Percentiles rank a stretch among this genome's conserved stretches.
Evolutionary conservation across 768 basidiomycete genomes (phyloP).

Genomic region (Leucosporidium yakuticum): DNA sequence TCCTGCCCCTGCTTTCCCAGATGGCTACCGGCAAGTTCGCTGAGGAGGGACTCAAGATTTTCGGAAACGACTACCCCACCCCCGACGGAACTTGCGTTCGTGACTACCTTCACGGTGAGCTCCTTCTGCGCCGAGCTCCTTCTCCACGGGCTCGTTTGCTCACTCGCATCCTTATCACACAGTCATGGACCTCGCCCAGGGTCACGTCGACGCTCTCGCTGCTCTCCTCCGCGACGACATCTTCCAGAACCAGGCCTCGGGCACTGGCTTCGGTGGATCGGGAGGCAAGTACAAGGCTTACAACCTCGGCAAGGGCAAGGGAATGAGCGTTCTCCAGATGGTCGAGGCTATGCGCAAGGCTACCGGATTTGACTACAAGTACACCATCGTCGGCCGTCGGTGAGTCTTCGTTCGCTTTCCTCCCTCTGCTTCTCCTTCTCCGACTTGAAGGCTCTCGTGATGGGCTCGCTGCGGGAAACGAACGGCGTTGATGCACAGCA

Average conservation of each 20-base stretch:
- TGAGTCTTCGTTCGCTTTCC: too few species aligned
- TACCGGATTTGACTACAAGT: constrained; percentile 79
- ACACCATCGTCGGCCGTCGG: constrained; percentile 85
- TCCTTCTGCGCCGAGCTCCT: neutral
- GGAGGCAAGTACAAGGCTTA: constrained; percentile 74
- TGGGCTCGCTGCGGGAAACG: too few species aligned
- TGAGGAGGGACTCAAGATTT: constrained; percentile 65
- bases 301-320: constrained; percentile 90
- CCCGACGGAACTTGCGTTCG: constrained; percentile 96
- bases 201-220: constrained; percentile 84
- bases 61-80: constrained; percentile 96
- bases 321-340: constrained; percentile 74
- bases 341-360: constrained; percentile 89
- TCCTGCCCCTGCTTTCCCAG: constrained; percentile 85
- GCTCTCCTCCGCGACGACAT: constrained; percentile 59
- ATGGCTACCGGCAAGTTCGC: constrained; percentile 87
- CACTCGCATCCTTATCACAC: neutral
- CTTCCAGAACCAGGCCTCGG: constrained; percentile 19
- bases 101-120: constrained; percentile 66
- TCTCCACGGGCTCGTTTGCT: neutral
- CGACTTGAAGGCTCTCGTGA: too few species aligned
- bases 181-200: constrained; percentile 87
- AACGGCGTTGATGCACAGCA: too few species aligned
- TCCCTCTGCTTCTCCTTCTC: too few species aligned
- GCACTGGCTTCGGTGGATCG: constrained; percentile 36